Base-by-base conservation (phyloP, 2,329 filamentous ascomycete genomes). In the Fusarium nelsonii region DNA sequence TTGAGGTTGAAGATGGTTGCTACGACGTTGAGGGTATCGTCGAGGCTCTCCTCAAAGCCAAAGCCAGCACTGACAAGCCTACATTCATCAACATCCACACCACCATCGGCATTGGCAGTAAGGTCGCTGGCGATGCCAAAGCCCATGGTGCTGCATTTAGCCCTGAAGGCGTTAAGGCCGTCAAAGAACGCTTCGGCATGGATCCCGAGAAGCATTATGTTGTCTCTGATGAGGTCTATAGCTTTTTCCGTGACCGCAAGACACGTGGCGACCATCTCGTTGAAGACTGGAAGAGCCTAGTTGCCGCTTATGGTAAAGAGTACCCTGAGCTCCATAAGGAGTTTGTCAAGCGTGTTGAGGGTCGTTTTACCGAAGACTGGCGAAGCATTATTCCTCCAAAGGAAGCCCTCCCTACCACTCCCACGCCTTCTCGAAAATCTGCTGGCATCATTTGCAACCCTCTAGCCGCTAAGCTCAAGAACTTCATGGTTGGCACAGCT, bases 131-230 rank as follows among this genome's bases (percentile, higher is more conserved):
- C 7, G 77, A 85, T 15, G 86, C 87, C 5, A 82, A 82, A 20
- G 84, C 87, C 1, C 88, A 90, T 64, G 87, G 87, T 23, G 87
- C 83, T 12, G 85, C 87, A 2, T 86, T 87, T 40, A 87, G 86
- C 8, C 76, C 79, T 2, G 81, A 84, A 2, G 85, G 87, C 52
- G 84, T 90, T 3, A 82, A 80, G 32, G 72, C 57, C 33, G 75
- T 80, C 58, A 80, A 80, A 69, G 60, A 69, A 41, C 58, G 62
- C 40, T 78, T 78, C 40, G 76, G 75, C n/a, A 75, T 78, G 69
- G 72, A 77, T 67, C 75, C 77, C 73, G 53, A 82, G 69, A 40
- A 78, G 61, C 72, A 79, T 49, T 81, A 79, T 52, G 74, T 79
- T 15, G 64, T 81, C 5, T 71, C 78, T 1, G 80, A 87, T 26